These are phyloP conservation scores for Santalum album DNA, from an alignment of 164 flowering plant species.

Conservation along the genomic window DNA sequence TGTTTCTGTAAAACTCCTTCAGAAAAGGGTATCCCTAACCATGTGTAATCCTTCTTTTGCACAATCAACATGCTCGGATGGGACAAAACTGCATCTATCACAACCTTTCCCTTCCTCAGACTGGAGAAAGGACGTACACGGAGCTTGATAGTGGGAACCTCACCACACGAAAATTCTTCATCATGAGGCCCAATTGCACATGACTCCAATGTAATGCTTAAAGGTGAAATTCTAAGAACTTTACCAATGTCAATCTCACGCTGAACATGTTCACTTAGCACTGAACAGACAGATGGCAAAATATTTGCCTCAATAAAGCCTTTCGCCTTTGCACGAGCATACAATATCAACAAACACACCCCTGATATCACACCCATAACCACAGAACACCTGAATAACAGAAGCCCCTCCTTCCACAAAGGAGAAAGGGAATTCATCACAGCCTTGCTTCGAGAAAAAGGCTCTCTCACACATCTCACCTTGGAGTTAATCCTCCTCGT, in stretches of 20 bases:
- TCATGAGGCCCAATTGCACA: conserved; percentile 76
- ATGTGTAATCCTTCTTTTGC: conserved; percentile 81
- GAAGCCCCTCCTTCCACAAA: conserved; percentile 73
- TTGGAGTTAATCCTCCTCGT: conserved; percentile 18
- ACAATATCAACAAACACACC: conserved; percentile 73
- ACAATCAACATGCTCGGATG: conserved; percentile 63
- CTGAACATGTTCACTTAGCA: conserved; percentile 69
- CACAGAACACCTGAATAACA: conserved; percentile 67
- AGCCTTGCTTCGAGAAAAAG: conserved; percentile 41
- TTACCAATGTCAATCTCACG: conserved; percentile 76
- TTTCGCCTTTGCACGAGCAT: conserved; percentile 63
- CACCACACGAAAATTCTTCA: conserved; percentile 89
- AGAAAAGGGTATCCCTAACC: conserved; percentile 77
- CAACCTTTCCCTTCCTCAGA: conserved; percentile 84
- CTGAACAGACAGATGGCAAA: conserved; percentile 78
- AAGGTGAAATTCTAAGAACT: conserved; percentile 70
- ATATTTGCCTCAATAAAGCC: conserved; percentile 59
- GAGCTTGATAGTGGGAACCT: conserved; percentile 64
- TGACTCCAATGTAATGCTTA: conserved; percentile 79
- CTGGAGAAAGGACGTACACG: conserved; percentile 79
- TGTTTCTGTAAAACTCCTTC: conserved; percentile 45
- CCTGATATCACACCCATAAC: conserved; percentile 71
- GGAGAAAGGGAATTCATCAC: conserved; percentile 51
- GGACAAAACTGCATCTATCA: conserved; percentile 81
- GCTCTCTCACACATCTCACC: conserved; percentile 50